phyloP scores from a whole-genome alignment of 116 monocot species.

The Thalassia testudinum region DNA sequence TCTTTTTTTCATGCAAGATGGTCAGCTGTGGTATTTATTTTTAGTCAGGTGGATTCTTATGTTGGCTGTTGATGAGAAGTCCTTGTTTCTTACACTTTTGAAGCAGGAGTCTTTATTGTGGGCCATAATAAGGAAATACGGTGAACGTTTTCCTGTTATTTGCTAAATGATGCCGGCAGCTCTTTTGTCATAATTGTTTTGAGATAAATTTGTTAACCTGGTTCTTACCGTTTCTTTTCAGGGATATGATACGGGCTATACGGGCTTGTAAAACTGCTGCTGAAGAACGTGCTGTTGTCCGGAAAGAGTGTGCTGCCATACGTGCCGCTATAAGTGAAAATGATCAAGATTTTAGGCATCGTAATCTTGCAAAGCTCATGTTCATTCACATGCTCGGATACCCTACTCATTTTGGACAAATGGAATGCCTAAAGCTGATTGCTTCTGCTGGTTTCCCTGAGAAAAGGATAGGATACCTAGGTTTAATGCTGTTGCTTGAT shows the following conservation, averaged over 20 bases:
- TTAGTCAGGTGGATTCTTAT: too few species aligned
- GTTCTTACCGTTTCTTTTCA: slow-evolving; percentile 7
- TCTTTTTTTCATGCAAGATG: too few species aligned
- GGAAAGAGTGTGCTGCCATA: slow-evolving; percentile 98
- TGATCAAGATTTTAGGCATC: slow-evolving; percentile 91
- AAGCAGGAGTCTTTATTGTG: too few species aligned
- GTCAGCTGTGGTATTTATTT: too few species aligned
- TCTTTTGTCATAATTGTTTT: too few species aligned
- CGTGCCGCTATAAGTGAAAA: slow-evolving; percentile 93
- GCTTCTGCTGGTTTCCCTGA: slow-evolving; percentile 92
- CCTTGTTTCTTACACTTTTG: too few species aligned
- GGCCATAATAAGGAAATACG: too few species aligned
- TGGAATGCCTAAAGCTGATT: slow-evolving; percentile 98
- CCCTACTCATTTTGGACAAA: slow-evolving; percentile 99
- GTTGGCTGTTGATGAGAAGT: too few species aligned
- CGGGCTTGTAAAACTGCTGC: slow-evolving; percentile 99
- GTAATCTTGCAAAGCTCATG: slow-evolving; percentile 98
- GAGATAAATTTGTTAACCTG: too few species aligned
- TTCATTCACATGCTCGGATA: slow-evolving; percentile 99
- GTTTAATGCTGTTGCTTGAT: slow-evolving; percentile 97
- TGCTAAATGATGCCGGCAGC: too few species aligned
- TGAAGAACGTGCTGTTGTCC: slow-evolving; percentile 92
- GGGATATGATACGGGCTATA: slow-evolving; percentile 99
- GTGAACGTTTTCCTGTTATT: too few species aligned
- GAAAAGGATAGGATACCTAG: slow-evolving; percentile 93